A percentile compares a stretch with the other conserved stretches of the same genome.
phyloP scores from a whole-genome alignment of 1,139 yeast species.

The Hansenula sp. region DNA sequence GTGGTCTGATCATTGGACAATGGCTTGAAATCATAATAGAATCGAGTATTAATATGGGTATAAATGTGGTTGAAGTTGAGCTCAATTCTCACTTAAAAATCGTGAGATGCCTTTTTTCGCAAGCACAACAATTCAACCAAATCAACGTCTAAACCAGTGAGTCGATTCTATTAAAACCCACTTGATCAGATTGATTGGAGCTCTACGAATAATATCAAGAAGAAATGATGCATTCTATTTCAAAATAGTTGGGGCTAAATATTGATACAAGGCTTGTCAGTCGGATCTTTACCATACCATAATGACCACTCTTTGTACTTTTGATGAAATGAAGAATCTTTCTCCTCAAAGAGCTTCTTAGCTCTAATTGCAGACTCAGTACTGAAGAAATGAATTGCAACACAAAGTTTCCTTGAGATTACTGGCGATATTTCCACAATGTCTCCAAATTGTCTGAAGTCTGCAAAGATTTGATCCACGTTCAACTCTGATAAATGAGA shows the following conservation, averaged over 20 bases:
- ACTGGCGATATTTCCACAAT: conserved; percentile 64
- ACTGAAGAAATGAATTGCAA: conserved; percentile 60
- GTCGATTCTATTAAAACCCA: too few relatives aligned
- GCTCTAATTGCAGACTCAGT: conserved; percentile 62
- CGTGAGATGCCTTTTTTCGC: too few relatives aligned
- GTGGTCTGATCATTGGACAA: not conserved
- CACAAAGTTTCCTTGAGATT: conserved; percentile 59
- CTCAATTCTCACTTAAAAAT: not conserved
- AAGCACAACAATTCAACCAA: too few relatives aligned
- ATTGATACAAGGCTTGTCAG: conserved; percentile 48
- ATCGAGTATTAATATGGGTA: too few relatives aligned
- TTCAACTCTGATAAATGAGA: conserved; percentile 32
- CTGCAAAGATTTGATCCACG: conserved; percentile 36
- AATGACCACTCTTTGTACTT: conserved; percentile 59
- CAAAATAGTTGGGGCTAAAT: conserved; percentile 5
- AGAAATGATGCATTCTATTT: too few relatives aligned
- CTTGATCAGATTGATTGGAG: too few relatives aligned
- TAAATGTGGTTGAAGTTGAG: not conserved
- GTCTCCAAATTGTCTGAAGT: conserved; percentile 55
- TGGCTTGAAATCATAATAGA: too few relatives aligned
- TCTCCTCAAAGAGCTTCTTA: conserved; percentile 39
- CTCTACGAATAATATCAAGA: too few relatives aligned
- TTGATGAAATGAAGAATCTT: conserved; percentile 31
- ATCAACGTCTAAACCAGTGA: too few relatives aligned
- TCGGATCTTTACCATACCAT: conserved; percentile 64